phyloP scores from a whole-genome alignment of 2,329 filamentous ascomycete species.

The Aspergillus carbonarius region DNA sequence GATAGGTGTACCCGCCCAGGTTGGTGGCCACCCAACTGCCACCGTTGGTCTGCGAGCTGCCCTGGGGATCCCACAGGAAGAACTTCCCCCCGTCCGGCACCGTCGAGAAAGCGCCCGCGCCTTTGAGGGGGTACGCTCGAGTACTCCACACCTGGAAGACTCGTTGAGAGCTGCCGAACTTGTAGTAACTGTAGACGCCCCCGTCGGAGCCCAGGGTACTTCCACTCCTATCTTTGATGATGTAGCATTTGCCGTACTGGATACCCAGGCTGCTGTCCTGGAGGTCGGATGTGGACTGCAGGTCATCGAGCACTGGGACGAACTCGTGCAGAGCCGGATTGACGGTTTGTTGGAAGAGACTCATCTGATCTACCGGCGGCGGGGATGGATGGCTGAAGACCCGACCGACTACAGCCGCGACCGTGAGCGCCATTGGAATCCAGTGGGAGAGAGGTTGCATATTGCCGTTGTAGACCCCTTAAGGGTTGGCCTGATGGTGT shows the following conservation, averaged over 20 bases:
- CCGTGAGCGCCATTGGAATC: background rate
- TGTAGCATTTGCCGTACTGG: background rate
- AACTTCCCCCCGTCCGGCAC: background rate
- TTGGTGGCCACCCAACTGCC: conserved; percentile 1
- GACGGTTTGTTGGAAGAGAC: background rate
- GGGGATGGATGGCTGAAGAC: background rate
- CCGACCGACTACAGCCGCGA: background rate
- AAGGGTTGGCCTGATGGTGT: no score
- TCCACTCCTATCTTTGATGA: background rate
- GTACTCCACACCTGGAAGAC: background rate
- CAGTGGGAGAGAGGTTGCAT: background rate
- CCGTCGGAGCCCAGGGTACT: background rate
- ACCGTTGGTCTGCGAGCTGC: background rate
- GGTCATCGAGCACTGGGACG: no score
- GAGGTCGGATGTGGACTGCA: background rate
- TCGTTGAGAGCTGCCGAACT: background rate
- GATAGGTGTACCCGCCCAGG: background rate
- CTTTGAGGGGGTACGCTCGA: background rate
- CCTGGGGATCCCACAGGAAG: background rate
- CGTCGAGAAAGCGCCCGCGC: background rate
- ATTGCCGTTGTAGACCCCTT: no score
- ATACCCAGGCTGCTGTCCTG: background rate
- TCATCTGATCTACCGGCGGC: background rate
- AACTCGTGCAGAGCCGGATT: background rate
- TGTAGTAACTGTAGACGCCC: conserved; percentile 3